Base-by-base conservation (phyloP, 345 rosid genomes). In the Populus tremula region DNA sequence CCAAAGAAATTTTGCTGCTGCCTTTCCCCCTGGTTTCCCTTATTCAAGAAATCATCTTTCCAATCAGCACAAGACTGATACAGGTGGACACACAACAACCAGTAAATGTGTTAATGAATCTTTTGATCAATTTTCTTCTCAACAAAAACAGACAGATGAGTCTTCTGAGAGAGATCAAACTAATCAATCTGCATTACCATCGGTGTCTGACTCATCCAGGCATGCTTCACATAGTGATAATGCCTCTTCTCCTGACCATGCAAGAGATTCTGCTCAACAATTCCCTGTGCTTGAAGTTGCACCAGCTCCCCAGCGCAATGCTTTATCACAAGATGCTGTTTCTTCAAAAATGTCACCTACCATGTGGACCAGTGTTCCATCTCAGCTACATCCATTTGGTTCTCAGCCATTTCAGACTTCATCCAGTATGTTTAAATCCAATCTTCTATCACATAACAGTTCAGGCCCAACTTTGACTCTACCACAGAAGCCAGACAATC, bases 241-340 rank as follows among this genome's bases (percentile, higher is more conserved):
- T 63, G 73, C 69, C 31, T 25, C 80, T 27, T 78, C 82, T 56
- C 14, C 25, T 41, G 72, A 80, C 72, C 64, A 73, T 35, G 36
- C 54, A 43, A 38, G 66, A 59, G 72, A 39, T 67, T 71, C 79
- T 63, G 73, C 50, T 54, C 86, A 86, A 72, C 83, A 79, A 49
- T 85, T 80, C 81, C 85, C 88, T 31, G 79, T 80, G 75, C 77
- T 82, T 71, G 85, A 87, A 23, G 65, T 87, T 69, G 41, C 41
- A 5, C 70, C 86, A 6, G 65, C 67, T 59, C 76, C 88, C 64
- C 88, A 84, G 73, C 82, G 78, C 13, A 76, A 54, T 20, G 38
- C 38, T 47, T 43, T 63, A 36, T 72, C 88, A 49, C 82, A 76
- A 39, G 82, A 64, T 67, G 78, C 65, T 71, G 80, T 79, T 12